phyloP scores from a whole-genome alignment of 2,329 filamentous ascomycete species.

The Calonectria crousiana region DNA sequence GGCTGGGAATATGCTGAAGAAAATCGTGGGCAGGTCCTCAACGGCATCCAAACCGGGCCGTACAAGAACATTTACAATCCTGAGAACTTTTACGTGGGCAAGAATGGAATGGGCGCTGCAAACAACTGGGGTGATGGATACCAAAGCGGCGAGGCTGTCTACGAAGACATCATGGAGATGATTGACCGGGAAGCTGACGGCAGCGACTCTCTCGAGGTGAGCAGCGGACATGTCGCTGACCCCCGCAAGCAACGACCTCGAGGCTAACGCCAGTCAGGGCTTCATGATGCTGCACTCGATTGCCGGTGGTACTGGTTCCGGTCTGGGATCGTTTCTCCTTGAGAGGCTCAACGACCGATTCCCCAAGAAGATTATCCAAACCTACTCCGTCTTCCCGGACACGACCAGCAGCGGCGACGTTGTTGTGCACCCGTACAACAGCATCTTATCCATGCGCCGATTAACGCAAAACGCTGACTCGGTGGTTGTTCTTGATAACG shows the following conservation, averaged over 20 bases:
- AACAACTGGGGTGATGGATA: constrained; percentile 99
- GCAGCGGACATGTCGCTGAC: background rate
- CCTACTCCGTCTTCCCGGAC: constrained; percentile 98
- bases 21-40: constrained; percentile 74
- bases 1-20: constrained; percentile 21
- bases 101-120: constrained; percentile 91
- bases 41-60: constrained; percentile 90
- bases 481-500: constrained; percentile 97
- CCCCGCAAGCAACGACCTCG: background rate
- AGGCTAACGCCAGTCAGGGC: constrained; percentile 64
- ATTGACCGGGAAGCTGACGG: constrained; percentile 98
- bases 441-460: constrained; percentile 88
- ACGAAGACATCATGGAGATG: constrained; percentile 99
- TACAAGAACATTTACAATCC: constrained; percentile 99
- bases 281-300: constrained; percentile 99
- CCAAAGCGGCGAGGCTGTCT: constrained; percentile 88
- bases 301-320: constrained; percentile 94
- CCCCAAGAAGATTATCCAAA: constrained; percentile 99
- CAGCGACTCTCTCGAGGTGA: constrained; percentile 90
- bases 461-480: constrained; percentile 97
- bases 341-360: constrained; percentile 97
- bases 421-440: constrained; percentile 98
- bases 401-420: constrained; percentile 89
- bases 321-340: constrained; percentile 93
- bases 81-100: constrained; percentile 98